Evolutionary conservation across 2,329 filamentous ascomycete genomes (phyloP), one percentile per base, ranked within the genome.

Genomic region (Cryoendolithus antarcticus): DNA sequence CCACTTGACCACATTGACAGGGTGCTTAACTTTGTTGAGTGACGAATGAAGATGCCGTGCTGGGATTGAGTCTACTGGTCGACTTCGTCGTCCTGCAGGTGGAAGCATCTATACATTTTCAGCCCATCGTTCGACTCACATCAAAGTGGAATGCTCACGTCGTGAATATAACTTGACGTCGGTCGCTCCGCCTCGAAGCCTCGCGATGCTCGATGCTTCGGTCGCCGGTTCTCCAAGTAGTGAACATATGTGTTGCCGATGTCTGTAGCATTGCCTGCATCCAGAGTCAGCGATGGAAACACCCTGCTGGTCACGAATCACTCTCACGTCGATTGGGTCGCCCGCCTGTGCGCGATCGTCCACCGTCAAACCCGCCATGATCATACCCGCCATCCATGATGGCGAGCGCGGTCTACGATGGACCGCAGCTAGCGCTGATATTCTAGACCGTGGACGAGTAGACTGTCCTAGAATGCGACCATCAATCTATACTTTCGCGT

Each of bases 11-110:
- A 96, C 85, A 48, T 95, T 96, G 56, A 98, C 84, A 2, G 91
- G 91, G 52, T 96, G 91, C 57, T 94, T 93, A 55, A 93, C 88
- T 58, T 98, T 98, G 66, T 96, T 96, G 5, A 96, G 74, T 0
- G 91, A 96, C n/a, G 91, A 93, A 59, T 98, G 91, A 31, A 98
- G 73, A 58, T 95, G 88, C 53, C 91, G 89, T n/a, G 85, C 83
- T 9, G 91, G 89, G 34, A 98, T 82, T 1, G 85, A 82, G 59
- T 95, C 86, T 42, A 80, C 86, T 12, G 88, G 78, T 46, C 74
- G 79, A 47, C 78, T 73, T 38, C 78, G 67, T 56, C 84, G 74
- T 29, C 84, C 86, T 32, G 80, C 70, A 1, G 91, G 89, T 2
- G 89, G 88, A 15, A 93, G 70, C 76, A 96, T 89, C 84, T 91